Conservation (phyloP, 1,284 basidiomycete species). For the Vanrija humicola region DNA sequence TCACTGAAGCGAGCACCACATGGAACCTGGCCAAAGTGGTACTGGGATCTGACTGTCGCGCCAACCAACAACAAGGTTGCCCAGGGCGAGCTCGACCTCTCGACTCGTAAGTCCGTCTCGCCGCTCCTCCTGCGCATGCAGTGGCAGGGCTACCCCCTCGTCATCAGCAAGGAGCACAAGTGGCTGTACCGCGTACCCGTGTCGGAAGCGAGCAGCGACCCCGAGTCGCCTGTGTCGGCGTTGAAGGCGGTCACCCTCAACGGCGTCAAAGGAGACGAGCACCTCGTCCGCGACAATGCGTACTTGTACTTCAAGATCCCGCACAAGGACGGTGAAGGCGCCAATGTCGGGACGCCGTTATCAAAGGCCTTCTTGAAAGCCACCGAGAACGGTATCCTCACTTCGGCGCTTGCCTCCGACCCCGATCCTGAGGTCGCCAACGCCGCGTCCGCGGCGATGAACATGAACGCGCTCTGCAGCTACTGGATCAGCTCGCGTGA, state of each 20-base stretch:
- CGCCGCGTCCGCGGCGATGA: slow-evolving; percentile 77
- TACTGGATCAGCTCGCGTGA: slow-evolving; percentile 97
- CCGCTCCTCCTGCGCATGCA: slow-evolving; percentile 81
- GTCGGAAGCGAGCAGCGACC: slow-evolving; percentile 55
- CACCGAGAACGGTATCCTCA: slow-evolving; percentile 78
- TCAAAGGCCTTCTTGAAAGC: slow-evolving; percentile 85
- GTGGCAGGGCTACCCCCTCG: slow-evolving; percentile 83
- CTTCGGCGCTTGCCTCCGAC: slow-evolving; percentile 47
- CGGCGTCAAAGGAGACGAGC: slow-evolving; percentile 20
- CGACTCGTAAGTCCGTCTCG: slow-evolving; percentile 75
- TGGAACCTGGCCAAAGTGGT: slow-evolving; percentile 81
- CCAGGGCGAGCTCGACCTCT: slow-evolving; percentile 67
- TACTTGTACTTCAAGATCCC: slow-evolving; percentile 81
- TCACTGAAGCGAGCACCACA: slow-evolving; percentile 1
- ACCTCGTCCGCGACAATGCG: slow-evolving; percentile 18
- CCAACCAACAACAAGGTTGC: slow-evolving; percentile 28
- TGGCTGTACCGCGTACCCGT: slow-evolving; percentile 80
- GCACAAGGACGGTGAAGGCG: slow-evolving; percentile 89
- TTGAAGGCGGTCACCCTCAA: slow-evolving; percentile 40
- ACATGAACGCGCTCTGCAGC: slow-evolving; percentile 91
- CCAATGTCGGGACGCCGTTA: slow-evolving; percentile 90
- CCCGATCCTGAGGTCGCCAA: slow-evolving; percentile 54
- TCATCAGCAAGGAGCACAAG: slow-evolving; percentile 81
- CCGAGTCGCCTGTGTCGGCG: slow-evolving; percentile 47
- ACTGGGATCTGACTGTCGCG: slow-evolving; percentile 71